Base-by-base conservation (phyloP, 306 rosid genomes). In the Trifolium fragiferum region DNA sequence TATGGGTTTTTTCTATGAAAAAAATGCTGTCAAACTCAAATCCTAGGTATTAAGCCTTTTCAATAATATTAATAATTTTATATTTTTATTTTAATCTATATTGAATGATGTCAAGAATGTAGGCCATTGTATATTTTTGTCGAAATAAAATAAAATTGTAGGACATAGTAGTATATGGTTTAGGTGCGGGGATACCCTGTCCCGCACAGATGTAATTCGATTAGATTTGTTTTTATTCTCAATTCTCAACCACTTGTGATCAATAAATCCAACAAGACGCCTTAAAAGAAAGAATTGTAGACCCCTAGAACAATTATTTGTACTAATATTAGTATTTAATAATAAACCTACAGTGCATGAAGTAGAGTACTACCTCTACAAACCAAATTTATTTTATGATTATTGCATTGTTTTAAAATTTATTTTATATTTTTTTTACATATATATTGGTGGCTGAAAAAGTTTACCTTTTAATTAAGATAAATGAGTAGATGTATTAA, bases 161-260 rank as follows among this genome's bases (percentile, higher is more conserved):
- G 38, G 54, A 18, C 54, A 47, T 47, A 6, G 32, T 47, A 18
- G 32, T 47, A 18, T 59, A 18, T 4, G n/a, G n/a, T 59, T 59
- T 30, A 59, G 38, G 66, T 59, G 66, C 6, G 38, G 10, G 41
- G 20, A 27, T 30, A 30, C 66, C 20, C 66, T 59, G 66, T 59
- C 66, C 40, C 41, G 25, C 47, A 35, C 25, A 63, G 49, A 37
- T 63, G 30, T 16, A 63, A 35, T 63, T n/a, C 27, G 14, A 37
- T 37, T 63, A 9, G 7, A 37, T 64, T 64, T 64, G 69, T 64
- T 64, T 64, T 64, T 38, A n/a, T n/a, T n/a, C n/a, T n/a, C n/a
- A n/a, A n/a, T 64, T 6, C 10, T 64, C 50, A 46, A 64, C 69
- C 12, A 38, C 50, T 64, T 64, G 50, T 64, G 50, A 64, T 38